Evolutionary conservation across 495 filamentous ascomycete genomes (phyloP).

Genomic region (Staphylotrichum tortipilum): DNA sequence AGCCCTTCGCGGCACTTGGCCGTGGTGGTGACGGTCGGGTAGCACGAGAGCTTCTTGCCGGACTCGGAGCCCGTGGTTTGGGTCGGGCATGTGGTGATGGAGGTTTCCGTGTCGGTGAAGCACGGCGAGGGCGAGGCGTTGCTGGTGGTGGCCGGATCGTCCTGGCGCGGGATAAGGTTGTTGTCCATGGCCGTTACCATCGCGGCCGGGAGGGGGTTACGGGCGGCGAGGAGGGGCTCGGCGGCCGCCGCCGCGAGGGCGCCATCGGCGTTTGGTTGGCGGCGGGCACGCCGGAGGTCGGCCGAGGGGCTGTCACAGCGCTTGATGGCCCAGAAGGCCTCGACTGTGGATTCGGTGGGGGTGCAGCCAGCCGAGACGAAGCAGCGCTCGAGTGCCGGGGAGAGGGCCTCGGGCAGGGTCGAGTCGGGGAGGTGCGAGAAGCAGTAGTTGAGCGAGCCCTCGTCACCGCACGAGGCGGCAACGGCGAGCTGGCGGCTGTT

Average conservation of each 20-base stretch:
- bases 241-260: slow-evolving; percentile 8
- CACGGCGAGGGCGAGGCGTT: slow-evolving; percentile 25
- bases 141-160: slow-evolving; percentile 1
- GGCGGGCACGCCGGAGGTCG: slow-evolving; percentile 23
- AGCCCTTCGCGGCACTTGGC: slow-evolving; percentile 36
- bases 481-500: slow-evolving; percentile 23
- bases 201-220: slow-evolving; percentile 10
- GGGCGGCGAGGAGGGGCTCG: slow-evolving; percentile 16
- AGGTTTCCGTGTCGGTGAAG: slow-evolving; percentile 26
- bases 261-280: neutral
- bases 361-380: slow-evolving; percentile 35
- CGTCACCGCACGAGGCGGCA: slow-evolving; percentile 31
- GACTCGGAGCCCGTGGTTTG: slow-evolving; percentile 26
- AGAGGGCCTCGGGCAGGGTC: slow-evolving; percentile 9
- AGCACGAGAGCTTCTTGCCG: slow-evolving; percentile 30
- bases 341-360: slow-evolving; percentile 24
- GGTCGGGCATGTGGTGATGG: slow-evolving; percentile 28
- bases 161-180: slow-evolving; percentile 9
- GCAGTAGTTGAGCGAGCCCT: slow-evolving; percentile 27
- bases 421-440: slow-evolving; percentile 21
- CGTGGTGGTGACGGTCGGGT: slow-evolving; percentile 22
- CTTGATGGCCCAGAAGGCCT: slow-evolving; percentile 25
- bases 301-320: slow-evolving; percentile 21
- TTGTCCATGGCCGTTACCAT: slow-evolving; percentile 9
- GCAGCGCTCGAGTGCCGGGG: slow-evolving; percentile 28